Percentiles rank a stretch among this genome's conserved stretches.
Conservation (phyloP, 495 filamentous ascomycete species). For the Neurospora sp. region DNA sequence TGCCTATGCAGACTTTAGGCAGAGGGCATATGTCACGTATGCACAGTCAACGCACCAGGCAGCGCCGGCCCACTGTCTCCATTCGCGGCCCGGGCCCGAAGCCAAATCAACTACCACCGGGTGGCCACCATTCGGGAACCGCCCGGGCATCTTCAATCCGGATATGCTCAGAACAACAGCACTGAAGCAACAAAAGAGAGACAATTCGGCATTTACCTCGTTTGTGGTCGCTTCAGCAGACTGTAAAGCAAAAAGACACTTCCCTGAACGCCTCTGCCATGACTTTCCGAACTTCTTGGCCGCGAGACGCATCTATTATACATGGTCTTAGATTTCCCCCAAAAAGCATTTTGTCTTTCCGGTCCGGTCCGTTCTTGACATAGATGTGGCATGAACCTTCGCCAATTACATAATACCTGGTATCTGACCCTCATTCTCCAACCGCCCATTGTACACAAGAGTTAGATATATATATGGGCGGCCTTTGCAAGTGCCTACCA, state of each 20-base stretch:
- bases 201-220: neutral
- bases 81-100: neutral
- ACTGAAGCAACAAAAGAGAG: neutral
- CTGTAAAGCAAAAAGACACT: neutral
- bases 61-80: neutral
- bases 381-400: neutral
- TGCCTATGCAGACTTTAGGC: neutral
- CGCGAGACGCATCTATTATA: constrained; percentile 5
- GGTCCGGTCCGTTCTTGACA: neutral
- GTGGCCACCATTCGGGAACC: neutral
- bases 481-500: neutral
- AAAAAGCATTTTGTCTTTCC: constrained; percentile 8
- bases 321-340: constrained; percentile 8
- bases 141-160: neutral
- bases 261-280: constrained; percentile 17
- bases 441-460: neutral
- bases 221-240: neutral
- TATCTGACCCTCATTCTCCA: constrained; percentile 1
- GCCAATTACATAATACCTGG: neutral
- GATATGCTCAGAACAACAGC: neutral
- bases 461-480: neutral
- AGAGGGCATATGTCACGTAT: neutral
- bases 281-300: constrained; percentile 3
- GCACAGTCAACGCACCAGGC: neutral
- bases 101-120: neutral